Conservation (phyloP, 2,329 filamentous ascomycete species). For the Fusarium tanahbumbuense region DNA sequence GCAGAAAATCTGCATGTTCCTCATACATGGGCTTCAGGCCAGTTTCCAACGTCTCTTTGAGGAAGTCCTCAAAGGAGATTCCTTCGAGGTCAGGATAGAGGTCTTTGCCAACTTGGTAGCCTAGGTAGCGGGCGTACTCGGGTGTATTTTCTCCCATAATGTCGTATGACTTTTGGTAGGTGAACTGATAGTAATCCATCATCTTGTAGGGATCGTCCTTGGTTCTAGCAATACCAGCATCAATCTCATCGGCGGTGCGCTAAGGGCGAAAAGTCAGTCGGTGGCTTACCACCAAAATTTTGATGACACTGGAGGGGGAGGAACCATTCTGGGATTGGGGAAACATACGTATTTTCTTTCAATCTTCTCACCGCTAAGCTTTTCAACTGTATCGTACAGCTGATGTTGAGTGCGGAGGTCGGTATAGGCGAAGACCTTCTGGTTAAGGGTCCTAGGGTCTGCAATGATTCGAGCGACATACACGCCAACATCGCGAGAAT, state of each 20-base stretch:
- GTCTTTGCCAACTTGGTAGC: neutral
- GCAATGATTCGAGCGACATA: conserved; percentile 63
- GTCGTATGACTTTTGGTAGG: neutral
- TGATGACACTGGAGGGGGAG: neutral
- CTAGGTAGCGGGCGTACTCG: neutral
- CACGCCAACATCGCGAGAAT: neutral
- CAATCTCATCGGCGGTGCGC: neutral
- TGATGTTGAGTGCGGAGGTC: conserved; percentile 59
- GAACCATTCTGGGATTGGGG: neutral
- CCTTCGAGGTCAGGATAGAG: neutral
- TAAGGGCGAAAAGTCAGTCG: neutral
- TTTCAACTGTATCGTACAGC: conserved; percentile 59
- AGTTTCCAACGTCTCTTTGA: neutral
- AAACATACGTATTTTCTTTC: neutral
- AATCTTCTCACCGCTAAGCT: conserved; percentile 58
- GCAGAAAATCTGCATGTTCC: neutral
- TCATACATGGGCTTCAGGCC: neutral
- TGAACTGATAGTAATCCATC: neutral
- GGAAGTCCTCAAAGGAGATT: neutral
- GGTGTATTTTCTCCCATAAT: neutral
- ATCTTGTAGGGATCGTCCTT: neutral
- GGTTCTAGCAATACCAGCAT: neutral
- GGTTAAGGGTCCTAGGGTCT: conserved; percentile 65
- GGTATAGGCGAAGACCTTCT: conserved; percentile 60
- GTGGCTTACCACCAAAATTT: neutral